These are phyloP conservation scores for Mycena belliarum DNA, from an alignment of 768 basidiomycete species.

Conservation along the genomic window DNA sequence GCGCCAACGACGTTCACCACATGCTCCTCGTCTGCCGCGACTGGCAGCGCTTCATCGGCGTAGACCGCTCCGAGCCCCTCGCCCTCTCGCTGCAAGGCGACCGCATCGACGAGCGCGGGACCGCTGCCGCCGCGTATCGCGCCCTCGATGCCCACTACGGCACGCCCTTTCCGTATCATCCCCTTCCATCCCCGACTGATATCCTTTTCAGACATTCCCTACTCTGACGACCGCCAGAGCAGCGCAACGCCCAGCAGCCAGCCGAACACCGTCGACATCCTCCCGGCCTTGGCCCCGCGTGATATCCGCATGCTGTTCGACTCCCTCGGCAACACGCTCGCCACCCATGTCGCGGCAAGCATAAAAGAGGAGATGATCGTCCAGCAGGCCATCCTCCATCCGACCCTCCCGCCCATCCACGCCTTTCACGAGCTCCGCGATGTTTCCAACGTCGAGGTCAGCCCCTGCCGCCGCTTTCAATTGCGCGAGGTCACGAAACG, in stretches of 20 bases:
- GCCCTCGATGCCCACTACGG: neutral
- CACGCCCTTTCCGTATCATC: neutral
- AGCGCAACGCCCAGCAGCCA: neutral
- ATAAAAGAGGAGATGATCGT: neutral
- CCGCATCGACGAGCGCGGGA: neutral
- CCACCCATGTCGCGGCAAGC: neutral
- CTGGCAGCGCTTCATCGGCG: neutral
- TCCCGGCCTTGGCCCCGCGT: neutral
- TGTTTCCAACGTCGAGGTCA: neutral
- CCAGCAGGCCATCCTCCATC: neutral
- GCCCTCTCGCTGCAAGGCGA: neutral
- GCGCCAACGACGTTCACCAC: neutral
- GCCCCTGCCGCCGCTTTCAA: too few relatives aligned
- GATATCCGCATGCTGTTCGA: neutral
- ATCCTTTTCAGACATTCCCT: neutral
- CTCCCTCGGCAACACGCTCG: neutral
- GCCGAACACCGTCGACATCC: neutral
- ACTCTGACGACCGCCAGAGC: neutral
- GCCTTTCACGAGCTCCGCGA: neutral
- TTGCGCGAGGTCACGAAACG: too few relatives aligned
- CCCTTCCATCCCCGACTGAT: neutral
- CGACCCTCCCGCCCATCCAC: neutral
- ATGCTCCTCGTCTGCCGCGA: neutral
- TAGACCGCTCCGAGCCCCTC: neutral
- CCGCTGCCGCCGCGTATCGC: neutral